Base-by-base conservation (phyloP, 192 early-diverging fungal genomes). In the Backusella macrospora region DNA sequence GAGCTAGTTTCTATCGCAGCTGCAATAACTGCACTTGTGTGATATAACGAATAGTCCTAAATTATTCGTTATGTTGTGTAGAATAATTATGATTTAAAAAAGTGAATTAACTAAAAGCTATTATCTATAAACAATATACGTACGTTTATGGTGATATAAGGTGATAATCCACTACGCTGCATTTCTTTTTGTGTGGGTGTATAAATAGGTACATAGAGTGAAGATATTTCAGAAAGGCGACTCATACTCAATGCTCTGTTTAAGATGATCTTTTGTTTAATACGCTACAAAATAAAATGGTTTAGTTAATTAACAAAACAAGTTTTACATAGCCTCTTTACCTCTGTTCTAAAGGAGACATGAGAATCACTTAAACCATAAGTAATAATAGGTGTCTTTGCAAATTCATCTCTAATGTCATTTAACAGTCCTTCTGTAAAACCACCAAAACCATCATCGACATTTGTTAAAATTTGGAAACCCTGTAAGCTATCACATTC, bases 391-490 rank as follows among this genome's bases (percentile, higher is more conserved):
- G 89, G 65, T 0, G 83, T 63, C 67, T 94, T 94, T 0, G 90
- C 86, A 77, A 78, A 94, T 73, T 94, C 93, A 21, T 94, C 91
- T 8, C 87, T 86, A 59, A 92, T 72, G 45, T 81, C 71, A 26
- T 85, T 83, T 26, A 94, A 42, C 47, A 88, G 87, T 44, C 83
- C 86, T 47, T 82, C 64, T 16, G 85, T 75, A 71, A 86, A 94
- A 4, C 93, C 93, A n/a, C 89, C 90, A 82, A 90, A 92, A 7
- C 88, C 93, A 62, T 89, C 87, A 26, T 82, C 73, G 1, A 89
- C 82, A 55, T 87, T 86, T 0, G 87, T 84, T 46, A 92, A 29
- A 1, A 92, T 76, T 84, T 94, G 93, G 68, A 94, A 92, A 6
- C 93, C 93, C 83, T 89, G 87, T 8, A 89, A 71, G 13, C 78